Evolutionary conservation across 106 monocot genomes (phyloP).

Genomic region (Dioscorea dumetorum): DNA sequence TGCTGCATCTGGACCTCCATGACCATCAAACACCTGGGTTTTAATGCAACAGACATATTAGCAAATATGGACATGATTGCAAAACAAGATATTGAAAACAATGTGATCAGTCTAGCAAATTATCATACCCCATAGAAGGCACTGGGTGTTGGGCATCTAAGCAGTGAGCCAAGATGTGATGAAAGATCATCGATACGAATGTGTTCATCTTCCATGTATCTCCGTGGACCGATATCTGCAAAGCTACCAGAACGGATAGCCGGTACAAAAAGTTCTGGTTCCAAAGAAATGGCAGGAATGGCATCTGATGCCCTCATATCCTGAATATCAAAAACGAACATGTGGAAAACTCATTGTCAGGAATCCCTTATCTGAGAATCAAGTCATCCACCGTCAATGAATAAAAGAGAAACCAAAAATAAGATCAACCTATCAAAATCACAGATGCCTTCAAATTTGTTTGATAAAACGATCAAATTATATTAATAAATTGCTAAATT

Average conservation of each 20-base stretch:
- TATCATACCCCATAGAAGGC: slow-evolving; percentile 21
- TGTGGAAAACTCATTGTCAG: not conserved
- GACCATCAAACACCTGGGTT: slow-evolving; percentile 53
- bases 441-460: too few species aligned
- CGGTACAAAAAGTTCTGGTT: slow-evolving; percentile 12
- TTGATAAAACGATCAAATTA: too few species aligned
- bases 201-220: slow-evolving; percentile 32
- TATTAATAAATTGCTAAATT: too few species aligned
- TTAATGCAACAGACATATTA: too few species aligned
- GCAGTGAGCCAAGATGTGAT: slow-evolving; percentile 9
- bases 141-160: slow-evolving; percentile 15
- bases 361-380: not conserved
- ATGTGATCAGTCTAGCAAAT: not conserved
- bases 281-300: not conserved
- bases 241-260: slow-evolving; percentile 21
- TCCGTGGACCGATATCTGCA: slow-evolving; percentile 20
- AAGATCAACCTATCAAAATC: too few species aligned
- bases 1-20: slow-evolving; percentile 88
- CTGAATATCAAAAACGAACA: not conserved
- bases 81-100: not conserved
- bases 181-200: slow-evolving; percentile 28
- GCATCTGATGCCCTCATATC: slow-evolving; percentile 1
- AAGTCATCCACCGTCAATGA: too few species aligned
- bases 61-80: slow-evolving; percentile 16
- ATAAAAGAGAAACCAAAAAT: too few species aligned